phyloP scores from a whole-genome alignment of 495 filamentous ascomycete species.

The Penicillium argentinense region DNA sequence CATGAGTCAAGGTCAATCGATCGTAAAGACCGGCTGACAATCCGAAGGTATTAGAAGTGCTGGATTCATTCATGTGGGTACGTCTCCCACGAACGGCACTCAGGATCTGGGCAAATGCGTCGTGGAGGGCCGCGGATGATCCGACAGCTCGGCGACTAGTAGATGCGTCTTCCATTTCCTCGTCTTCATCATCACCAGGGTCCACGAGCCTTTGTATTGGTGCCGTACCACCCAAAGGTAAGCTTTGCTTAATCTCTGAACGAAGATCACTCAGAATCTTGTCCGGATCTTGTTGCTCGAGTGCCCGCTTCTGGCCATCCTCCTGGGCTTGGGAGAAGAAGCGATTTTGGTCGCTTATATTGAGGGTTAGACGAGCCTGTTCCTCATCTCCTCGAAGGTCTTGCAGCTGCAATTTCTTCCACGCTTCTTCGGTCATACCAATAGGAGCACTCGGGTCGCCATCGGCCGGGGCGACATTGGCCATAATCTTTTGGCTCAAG shows the following conservation, averaged over 20 bases:
- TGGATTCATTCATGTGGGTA: slow-evolving; percentile 30
- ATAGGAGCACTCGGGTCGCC: slow-evolving; percentile 59
- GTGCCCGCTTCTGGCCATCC: slow-evolving; percentile 55
- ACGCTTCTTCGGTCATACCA: slow-evolving; percentile 74
- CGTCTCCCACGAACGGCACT: slow-evolving; percentile 45
- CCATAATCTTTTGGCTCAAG: slow-evolving; percentile 87
- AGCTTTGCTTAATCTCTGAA: slow-evolving; percentile 53
- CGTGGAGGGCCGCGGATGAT: slow-evolving; percentile 35
- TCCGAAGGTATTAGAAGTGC: slow-evolving; percentile 52
- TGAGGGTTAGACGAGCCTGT: slow-evolving; percentile 75
- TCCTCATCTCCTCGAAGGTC: slow-evolving; percentile 76
- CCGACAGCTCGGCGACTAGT: slow-evolving; percentile 30
- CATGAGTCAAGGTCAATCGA: slow-evolving; percentile 78
- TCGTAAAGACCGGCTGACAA: slow-evolving; percentile 67
- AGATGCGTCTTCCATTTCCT: slow-evolving; percentile 51
- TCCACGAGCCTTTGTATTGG: slow-evolving; percentile 49
- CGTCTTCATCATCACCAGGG: slow-evolving; percentile 58
- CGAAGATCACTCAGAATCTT: slow-evolving; percentile 65
- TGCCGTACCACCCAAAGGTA: slow-evolving; percentile 57
- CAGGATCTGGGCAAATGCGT: slow-evolving; percentile 44
- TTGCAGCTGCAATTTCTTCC: slow-evolving; percentile 69
- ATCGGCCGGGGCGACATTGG: slow-evolving; percentile 77
- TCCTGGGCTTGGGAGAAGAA: slow-evolving; percentile 70
- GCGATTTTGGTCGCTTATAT: slow-evolving; percentile 78
- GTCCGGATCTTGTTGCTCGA: slow-evolving; percentile 64